Evolutionary conservation across 2,329 filamentous ascomycete genomes (phyloP).

Genomic region (Xylaria sp.): DNA sequence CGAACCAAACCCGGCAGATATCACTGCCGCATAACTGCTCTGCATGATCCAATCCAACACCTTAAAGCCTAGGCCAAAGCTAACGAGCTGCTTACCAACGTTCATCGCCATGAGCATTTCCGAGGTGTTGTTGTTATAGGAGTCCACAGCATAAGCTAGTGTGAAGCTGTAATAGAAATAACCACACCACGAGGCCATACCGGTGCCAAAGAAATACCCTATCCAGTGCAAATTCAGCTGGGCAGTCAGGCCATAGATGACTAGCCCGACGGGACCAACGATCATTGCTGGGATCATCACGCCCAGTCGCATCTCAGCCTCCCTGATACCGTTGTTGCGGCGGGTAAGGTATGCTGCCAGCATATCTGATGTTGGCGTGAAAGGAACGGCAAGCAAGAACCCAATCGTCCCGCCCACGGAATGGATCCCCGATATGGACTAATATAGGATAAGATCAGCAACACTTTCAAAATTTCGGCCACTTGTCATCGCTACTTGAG

Average conservation of each 20-base stretch:
- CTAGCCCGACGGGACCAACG: constrained; percentile 50
- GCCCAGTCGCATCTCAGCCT: constrained; percentile 57
- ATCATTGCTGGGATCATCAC: constrained; percentile 51
- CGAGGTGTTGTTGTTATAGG: constrained; percentile 67
- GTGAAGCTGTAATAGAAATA: constrained; percentile 69
- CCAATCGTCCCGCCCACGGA: constrained; percentile 53
- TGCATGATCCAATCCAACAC: constrained; percentile 62
- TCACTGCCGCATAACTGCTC: constrained; percentile 63
- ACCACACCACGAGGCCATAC: constrained; percentile 59
- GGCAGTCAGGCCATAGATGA: constrained; percentile 54
- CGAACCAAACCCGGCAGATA: constrained; percentile 60
- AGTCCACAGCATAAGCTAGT: constrained; percentile 70
- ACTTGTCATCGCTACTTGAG: neutral
- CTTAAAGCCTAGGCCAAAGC: constrained; percentile 63
- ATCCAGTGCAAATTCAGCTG: constrained; percentile 57
- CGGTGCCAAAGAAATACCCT: constrained; percentile 61
- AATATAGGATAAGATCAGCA: constrained; percentile 25
- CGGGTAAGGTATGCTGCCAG: constrained; percentile 54
- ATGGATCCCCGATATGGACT: constrained; percentile 47
- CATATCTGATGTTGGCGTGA: constrained; percentile 52
- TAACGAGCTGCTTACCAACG: constrained; percentile 66
- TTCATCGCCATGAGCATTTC: constrained; percentile 72
- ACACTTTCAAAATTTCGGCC: neutral
- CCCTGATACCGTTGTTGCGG: constrained; percentile 55
- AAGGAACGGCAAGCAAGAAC: constrained; percentile 53